These are phyloP conservation scores for Raphanus hybrid DNA, from an alignment of 441 rosid genomes.

Conservation along the genomic window DNA sequence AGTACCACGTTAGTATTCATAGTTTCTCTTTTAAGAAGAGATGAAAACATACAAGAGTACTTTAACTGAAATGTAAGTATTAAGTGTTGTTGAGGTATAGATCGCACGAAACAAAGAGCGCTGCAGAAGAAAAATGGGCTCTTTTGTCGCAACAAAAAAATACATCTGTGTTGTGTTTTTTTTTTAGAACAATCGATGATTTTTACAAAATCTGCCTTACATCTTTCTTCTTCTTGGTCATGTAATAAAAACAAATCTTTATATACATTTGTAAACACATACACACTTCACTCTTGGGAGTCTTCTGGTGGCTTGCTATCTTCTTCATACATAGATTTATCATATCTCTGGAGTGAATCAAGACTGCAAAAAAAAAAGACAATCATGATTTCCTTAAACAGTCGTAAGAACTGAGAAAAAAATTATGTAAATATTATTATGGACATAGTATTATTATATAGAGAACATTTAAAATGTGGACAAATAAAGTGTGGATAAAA, in stretches of 20 bases:
- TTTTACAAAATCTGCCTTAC: slow-evolving; percentile 15
- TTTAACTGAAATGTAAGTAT: not conserved
- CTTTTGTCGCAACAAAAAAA: not conserved
- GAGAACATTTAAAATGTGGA: too few relatives aligned
- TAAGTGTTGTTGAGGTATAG: not conserved
- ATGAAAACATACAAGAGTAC: not conserved
- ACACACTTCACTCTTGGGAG: slow-evolving; percentile 28
- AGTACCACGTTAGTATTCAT: too few relatives aligned
- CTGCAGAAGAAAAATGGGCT: not conserved
- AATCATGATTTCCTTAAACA: slow-evolving; percentile 4
- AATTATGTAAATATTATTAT: too few relatives aligned
- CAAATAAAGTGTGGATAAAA: too few relatives aligned
- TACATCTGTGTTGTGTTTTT: not conserved
- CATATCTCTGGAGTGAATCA: slow-evolving; percentile 43
- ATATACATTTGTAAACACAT: slow-evolving; percentile 21
- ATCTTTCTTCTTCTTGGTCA: slow-evolving; percentile 10
- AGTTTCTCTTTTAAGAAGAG: too few relatives aligned
- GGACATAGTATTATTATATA: too few relatives aligned
- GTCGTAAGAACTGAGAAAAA: not conserved
- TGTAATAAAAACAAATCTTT: slow-evolving; percentile 3
- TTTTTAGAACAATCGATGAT: slow-evolving; percentile 7
- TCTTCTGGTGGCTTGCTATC: slow-evolving; percentile 24
- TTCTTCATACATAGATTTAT: slow-evolving; percentile 25
- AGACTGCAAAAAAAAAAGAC: slow-evolving; percentile 47
- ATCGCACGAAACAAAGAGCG: not conserved